These are phyloP conservation scores for Hyphodiscus hymeniophilus DNA, from an alignment of 495 filamentous ascomycete genomes.

Conservation along the genomic window DNA sequence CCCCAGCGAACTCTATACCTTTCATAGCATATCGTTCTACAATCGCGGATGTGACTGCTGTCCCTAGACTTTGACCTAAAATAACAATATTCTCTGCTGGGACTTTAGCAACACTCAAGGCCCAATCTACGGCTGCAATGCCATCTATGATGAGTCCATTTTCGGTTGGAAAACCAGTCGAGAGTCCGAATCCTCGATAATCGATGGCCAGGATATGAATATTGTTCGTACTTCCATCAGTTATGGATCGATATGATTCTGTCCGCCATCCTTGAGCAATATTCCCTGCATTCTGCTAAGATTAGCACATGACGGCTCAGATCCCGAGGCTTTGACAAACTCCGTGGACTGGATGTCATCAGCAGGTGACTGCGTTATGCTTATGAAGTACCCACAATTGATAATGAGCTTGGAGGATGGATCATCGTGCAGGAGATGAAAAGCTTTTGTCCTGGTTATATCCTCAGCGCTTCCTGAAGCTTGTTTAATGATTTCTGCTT, in stretches of 20 bases:
- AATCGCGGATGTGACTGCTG: constrained; percentile 67
- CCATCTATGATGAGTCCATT: constrained; percentile 76
- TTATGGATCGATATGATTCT: constrained; percentile 53
- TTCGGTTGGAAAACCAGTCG: constrained; percentile 74
- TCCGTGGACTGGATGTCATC: constrained; percentile 34
- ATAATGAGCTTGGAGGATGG: constrained; percentile 53
- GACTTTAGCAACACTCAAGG: constrained; percentile 53
- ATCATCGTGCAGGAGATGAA: constrained; percentile 54
- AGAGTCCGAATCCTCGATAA: constrained; percentile 85
- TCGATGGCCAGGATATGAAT: constrained; percentile 64
- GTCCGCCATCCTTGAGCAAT: constrained; percentile 55
- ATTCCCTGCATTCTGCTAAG: constrained; percentile 51
- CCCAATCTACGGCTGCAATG: constrained; percentile 61
- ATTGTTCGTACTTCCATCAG: constrained; percentile 44
- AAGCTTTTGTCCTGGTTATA: constrained; percentile 45
- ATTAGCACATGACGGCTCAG: constrained; percentile 1
- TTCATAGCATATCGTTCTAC: constrained; percentile 52
- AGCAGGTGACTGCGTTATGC: not conserved
- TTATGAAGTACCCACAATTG: constrained; percentile 31
- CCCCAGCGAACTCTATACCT: constrained; percentile 51
- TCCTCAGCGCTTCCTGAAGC: constrained; percentile 41
- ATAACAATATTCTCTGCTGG: constrained; percentile 66
- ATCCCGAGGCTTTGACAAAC: constrained; percentile 7
- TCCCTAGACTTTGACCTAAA: constrained; percentile 84
- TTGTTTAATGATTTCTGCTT: constrained; percentile 40